phyloP scores from a whole-genome alignment of 2,329 filamentous ascomycete species.

The Neonectria hederae region DNA sequence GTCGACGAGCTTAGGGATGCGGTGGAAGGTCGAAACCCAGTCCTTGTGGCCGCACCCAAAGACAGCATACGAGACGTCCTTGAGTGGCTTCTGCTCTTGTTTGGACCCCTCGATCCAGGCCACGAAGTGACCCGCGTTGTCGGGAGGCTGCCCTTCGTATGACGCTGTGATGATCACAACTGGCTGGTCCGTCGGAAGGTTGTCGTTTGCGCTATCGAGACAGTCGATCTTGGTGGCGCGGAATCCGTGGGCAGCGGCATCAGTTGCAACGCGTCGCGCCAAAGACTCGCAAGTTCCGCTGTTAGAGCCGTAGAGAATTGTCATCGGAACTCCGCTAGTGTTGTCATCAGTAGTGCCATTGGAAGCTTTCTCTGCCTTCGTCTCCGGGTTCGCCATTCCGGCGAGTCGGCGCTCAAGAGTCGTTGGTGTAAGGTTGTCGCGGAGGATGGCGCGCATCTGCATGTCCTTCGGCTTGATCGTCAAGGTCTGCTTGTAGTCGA shows the following conservation, averaged over 20 bases:
- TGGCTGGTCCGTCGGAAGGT: conserved; percentile 67
- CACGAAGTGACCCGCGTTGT: conserved; percentile 75
- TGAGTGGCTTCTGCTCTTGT: conserved; percentile 54
- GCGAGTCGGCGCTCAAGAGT: conserved; percentile 56
- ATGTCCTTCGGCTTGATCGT: conserved; percentile 72
- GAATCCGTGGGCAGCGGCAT: conserved; percentile 68
- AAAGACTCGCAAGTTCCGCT: conserved; percentile 77
- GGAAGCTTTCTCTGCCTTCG: conserved; percentile 1
- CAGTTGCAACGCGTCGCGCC: conserved; percentile 68
- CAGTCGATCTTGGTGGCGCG: conserved; percentile 59
- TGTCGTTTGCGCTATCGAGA: conserved; percentile 68
- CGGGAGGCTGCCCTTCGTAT: conserved; percentile 77
- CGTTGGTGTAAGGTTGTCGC: conserved; percentile 55
- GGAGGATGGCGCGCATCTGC: conserved; percentile 65
- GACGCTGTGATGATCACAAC: conserved; percentile 73
- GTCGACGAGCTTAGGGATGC: conserved; percentile 70
- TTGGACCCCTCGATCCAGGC: conserved; percentile 68
- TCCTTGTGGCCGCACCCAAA: conserved; percentile 72
- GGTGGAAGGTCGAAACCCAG: conserved; percentile 71
- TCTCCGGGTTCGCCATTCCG: conserved; percentile 39
- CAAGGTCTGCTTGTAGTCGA: conserved; percentile 63
- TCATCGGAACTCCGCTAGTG: conserved; percentile 55
- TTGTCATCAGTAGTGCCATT: conserved; percentile 21
- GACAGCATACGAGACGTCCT: conserved; percentile 69
- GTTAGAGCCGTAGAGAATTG: conserved; percentile 76